Evolutionary conservation across 2,329 filamentous ascomycete genomes (phyloP), one percentile per base, ranked within the genome.

Genomic region (Penicillium sp.): DNA sequence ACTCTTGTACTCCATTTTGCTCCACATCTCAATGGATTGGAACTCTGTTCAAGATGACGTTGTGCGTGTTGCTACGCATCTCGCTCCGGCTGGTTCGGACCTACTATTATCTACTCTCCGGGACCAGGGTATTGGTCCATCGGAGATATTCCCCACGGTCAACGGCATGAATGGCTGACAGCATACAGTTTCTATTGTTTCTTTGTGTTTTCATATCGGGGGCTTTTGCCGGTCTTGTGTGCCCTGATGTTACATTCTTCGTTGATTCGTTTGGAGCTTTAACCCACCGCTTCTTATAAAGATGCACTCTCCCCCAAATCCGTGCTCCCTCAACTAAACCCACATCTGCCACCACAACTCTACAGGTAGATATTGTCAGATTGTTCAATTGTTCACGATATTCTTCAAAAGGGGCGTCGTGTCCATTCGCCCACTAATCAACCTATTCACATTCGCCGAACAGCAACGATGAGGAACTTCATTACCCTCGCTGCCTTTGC

Each of bases 401-500:
- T 46, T 54, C 25, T 25, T 13, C 15, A 40, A 15, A 45, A 49
- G 19, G 35, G 49, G 42, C 45, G 12, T 48, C 31, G 31, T 46
- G 17, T 57, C 57, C 58, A 53, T 58, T 61, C 62, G 45, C 57
- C 61, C 13, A n/a, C 40, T 43, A 41, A 43, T 42, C 37, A 41
- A 19, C 41, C 6, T 15, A 27, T 27, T 25, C 35, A 31, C 48
- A 21, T 53, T 48, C 31, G 38, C 37, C 43, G 43, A 48, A 47
- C 4, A 46, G 41, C 48, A 56, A 38, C 13, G 15, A 80, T 80
- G 75, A 77, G 73, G 66, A 71, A 68, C 50, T 63, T 78, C 58
- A 62, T 71, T 57, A 67, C 73, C 47, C 56, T 76, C 43, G 70
- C 76, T 45, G 74, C 75, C 51, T 71, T 80, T 25, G 68, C 74